Percentiles rank a stretch among this genome's conserved stretches.
Evolutionary conservation across 805 yeast species (phyloP).

Genomic region (Clavispora vitiphila): DNA sequence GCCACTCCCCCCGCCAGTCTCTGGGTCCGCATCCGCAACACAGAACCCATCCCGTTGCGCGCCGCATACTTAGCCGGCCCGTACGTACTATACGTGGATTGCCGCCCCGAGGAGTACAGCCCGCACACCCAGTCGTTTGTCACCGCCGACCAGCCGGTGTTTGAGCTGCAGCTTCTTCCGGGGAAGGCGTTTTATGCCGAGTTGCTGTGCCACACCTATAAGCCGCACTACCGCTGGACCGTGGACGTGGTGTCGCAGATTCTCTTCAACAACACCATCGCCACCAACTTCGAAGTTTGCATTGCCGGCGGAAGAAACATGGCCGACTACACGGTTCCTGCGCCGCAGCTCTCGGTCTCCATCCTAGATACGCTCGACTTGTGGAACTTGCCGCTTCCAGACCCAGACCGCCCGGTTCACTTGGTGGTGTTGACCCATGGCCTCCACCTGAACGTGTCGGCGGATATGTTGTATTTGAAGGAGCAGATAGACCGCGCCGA

Average conservation of each 20-base stretch:
- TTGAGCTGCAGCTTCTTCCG: slow-evolving; percentile 66
- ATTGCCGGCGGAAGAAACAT: slow-evolving; percentile 44
- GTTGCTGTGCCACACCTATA: slow-evolving; percentile 59
- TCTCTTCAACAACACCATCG: slow-evolving; percentile 63
- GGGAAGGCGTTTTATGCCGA: slow-evolving; percentile 60
- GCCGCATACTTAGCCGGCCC: slow-evolving; percentile 92
- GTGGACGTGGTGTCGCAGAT: slow-evolving; percentile 80
- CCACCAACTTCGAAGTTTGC: slow-evolving; percentile 60
- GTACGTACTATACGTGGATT: slow-evolving; percentile 76
- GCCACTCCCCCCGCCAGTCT: slow-evolving; percentile 20
- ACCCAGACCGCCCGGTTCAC: slow-evolving; percentile 58
- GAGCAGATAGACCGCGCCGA: slow-evolving; percentile 64
- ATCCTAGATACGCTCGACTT: slow-evolving; percentile 59
- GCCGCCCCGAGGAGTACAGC: slow-evolving; percentile 61
- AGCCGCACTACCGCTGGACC: slow-evolving; percentile 62
- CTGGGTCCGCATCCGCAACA: slow-evolving; percentile 62
- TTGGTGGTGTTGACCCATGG: slow-evolving; percentile 88
- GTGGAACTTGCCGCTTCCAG: slow-evolving; percentile 65
- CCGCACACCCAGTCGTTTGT: slow-evolving; percentile 50
- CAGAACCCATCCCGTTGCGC: slow-evolving; percentile 64
- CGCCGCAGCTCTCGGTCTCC: slow-evolving; percentile 39
- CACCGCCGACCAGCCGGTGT: slow-evolving; percentile 74
- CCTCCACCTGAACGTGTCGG: slow-evolving; percentile 80
- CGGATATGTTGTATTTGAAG: slow-evolving; percentile 84
- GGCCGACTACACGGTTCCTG: slow-evolving; percentile 26